Percentiles rank a stretch among this genome's conserved stretches.
phyloP scores from a whole-genome alignment of 2,329 filamentous ascomycete genomes.

The Cladophialophora carrionii region DNA sequence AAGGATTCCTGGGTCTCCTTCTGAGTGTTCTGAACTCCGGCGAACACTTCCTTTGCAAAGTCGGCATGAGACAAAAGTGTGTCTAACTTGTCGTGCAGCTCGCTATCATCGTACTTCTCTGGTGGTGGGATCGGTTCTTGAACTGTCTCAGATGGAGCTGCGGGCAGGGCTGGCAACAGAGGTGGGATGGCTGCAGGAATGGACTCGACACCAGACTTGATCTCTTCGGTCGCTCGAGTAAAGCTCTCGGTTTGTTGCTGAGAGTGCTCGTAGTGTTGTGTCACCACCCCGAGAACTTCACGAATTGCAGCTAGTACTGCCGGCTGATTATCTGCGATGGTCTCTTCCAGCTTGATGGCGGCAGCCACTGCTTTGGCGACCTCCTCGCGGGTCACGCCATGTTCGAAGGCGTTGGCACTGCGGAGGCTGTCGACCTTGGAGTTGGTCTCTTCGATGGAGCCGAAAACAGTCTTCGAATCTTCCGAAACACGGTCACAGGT shows the following conservation, averaged over 20 bases:
- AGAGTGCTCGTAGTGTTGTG: constrained; percentile 85
- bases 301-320: constrained; percentile 84
- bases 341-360: constrained; percentile 75
- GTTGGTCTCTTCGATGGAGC: constrained; percentile 77
- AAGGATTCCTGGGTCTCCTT: constrained; percentile 70
- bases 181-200: constrained; percentile 58
- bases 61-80: constrained; percentile 48
- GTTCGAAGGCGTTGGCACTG: constrained; percentile 73
- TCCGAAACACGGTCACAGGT: constrained; percentile 84
- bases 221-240: constrained; percentile 66
- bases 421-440: constrained; percentile 73
- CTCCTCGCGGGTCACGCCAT: constrained; percentile 80
- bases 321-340: constrained; percentile 81
- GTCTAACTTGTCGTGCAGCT: constrained; percentile 67
- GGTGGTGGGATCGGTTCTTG: constrained; percentile 36
- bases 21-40: constrained; percentile 64
- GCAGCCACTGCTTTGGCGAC: constrained; percentile 73
- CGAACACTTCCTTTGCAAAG: constrained; percentile 49
- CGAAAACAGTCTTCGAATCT: constrained; percentile 84
- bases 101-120: constrained; percentile 60
- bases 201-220: constrained; percentile 59
- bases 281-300: constrained; percentile 80
- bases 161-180: constrained; percentile 57
- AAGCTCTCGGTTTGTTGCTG: constrained; percentile 90
- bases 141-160: constrained; percentile 39